Evolutionary conservation across 768 basidiomycete species (phyloP).

Genomic region (Tulasnella calospora): DNA sequence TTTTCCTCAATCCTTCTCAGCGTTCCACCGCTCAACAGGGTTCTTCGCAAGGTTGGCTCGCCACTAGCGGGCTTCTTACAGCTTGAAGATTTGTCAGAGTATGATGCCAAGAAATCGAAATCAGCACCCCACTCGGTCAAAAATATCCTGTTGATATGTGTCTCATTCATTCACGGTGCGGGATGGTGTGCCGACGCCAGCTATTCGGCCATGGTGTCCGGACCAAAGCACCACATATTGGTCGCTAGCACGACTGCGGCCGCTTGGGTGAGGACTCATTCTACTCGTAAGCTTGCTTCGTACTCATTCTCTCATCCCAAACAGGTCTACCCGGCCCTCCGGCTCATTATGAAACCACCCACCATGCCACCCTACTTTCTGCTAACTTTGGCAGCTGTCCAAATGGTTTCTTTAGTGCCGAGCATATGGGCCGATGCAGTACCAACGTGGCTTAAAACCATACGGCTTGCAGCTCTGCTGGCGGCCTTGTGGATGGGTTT

Average conservation of each 20-base stretch:
- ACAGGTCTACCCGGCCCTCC: not conserved
- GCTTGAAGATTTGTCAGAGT: not conserved
- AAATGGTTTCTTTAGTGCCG: not conserved
- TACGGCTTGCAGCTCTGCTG: not conserved
- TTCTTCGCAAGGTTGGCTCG: not conserved
- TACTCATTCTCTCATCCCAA: not conserved
- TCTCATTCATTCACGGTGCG: not conserved
- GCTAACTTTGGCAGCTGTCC: not conserved
- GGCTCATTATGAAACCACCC: not conserved
- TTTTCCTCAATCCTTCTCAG: not conserved
- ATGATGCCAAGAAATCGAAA: not conserved
- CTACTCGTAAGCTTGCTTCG: not conserved
- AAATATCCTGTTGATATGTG: not conserved
- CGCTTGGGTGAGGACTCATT: not conserved
- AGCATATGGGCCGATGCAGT: not conserved
- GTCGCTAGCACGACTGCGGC: not conserved
- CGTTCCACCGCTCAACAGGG: not conserved
- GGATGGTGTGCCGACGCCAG: not conserved
- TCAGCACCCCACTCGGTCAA: not conserved
- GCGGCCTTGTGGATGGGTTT: not conserved
- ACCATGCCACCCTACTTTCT: not conserved
- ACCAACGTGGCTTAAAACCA: not conserved
- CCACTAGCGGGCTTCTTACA: not conserved
- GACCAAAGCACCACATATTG: not conserved
- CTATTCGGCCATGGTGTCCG: not conserved